These are phyloP conservation scores for Euphrasia arctica DNA, from an alignment of 305 asterid genomes.

Conservation along the genomic window DNA sequence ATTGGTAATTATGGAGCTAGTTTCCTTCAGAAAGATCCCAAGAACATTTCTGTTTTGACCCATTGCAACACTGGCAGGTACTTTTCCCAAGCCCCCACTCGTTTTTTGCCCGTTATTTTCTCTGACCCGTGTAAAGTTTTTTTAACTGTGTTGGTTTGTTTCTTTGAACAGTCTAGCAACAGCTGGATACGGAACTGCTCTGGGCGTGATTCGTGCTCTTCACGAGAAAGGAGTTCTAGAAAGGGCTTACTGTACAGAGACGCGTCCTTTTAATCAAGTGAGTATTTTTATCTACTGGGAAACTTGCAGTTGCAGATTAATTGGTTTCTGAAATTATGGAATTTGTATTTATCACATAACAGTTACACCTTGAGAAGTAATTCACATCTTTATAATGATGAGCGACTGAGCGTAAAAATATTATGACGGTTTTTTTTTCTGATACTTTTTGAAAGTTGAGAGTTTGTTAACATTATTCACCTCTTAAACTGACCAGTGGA, in stretches of 20 bases:
- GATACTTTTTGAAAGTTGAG: background rate
- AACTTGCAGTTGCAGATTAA: conserved; percentile 1
- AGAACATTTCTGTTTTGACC: conserved; percentile 69
- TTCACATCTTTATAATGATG: background rate
- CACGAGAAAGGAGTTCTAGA: conserved; percentile 63
- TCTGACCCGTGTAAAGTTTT: conserved; percentile 17
- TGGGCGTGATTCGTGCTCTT: conserved; percentile 92
- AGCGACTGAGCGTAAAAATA: background rate
- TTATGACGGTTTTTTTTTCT: background rate
- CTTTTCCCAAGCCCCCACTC: conserved; percentile 7
- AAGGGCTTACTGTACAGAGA: conserved; percentile 91
- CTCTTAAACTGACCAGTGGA: background rate
- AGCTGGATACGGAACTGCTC: conserved; percentile 99
- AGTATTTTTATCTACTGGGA: conserved; percentile 22
- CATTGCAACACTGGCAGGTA: conserved; percentile 99
- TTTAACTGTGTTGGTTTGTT: conserved; percentile 26
- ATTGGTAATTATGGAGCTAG: conserved; percentile 82
- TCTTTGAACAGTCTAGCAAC: conserved; percentile 71
- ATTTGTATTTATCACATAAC: conserved; percentile 2
- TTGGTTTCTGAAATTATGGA: conserved; percentile 9
- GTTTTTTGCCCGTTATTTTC: background rate
- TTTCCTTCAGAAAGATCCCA: conserved; percentile 40
- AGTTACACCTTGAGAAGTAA: background rate
- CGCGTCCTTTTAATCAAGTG: conserved; percentile 95
- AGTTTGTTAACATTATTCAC: background rate